Percentiles rank a stretch among this genome's conserved stretches.
These are phyloP conservation scores for Cladosporium halotolerans DNA, from an alignment of 2,329 filamentous ascomycete species.

Conservation along the genomic window DNA sequence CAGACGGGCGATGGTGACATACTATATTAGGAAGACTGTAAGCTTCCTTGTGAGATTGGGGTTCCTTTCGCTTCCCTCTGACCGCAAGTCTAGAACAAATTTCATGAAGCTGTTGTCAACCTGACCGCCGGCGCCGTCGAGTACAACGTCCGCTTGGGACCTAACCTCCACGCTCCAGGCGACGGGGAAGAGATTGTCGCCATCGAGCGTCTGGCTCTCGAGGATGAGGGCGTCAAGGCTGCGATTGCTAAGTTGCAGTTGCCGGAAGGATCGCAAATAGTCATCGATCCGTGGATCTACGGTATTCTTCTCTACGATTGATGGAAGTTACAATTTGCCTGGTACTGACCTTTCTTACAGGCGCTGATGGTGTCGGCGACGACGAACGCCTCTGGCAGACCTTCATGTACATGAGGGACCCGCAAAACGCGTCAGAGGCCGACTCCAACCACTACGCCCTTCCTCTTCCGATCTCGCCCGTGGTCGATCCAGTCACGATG, in stretches of 20 bases:
- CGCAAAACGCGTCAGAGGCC: constrained; percentile 50
- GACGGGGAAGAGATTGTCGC: constrained; percentile 56
- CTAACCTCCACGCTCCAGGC: constrained; percentile 51
- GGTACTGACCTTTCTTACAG: constrained; percentile 9
- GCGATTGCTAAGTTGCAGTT: constrained; percentile 55
- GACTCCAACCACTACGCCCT: constrained; percentile 66
- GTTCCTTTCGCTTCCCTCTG: neutral
- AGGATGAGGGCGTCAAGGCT: constrained; percentile 50
- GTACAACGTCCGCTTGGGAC: constrained; percentile 52
- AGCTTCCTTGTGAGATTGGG: constrained; percentile 15
- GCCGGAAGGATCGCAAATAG: constrained; percentile 50
- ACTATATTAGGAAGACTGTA: constrained; percentile 56
- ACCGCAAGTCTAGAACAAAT: constrained; percentile 45
- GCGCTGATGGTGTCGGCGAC: constrained; percentile 43
- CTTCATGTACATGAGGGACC: constrained; percentile 62
- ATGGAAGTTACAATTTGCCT: neutral
- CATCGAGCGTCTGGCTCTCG: constrained; percentile 52
- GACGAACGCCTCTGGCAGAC: constrained; percentile 53
- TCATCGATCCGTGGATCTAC: constrained; percentile 49
- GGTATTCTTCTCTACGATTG: constrained; percentile 29
- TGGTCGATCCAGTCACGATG: constrained; percentile 56
- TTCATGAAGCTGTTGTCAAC: constrained; percentile 56
- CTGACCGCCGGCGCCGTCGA: constrained; percentile 47
- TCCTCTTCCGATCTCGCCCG: constrained; percentile 61
- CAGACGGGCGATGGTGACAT: constrained; percentile 44